Evolutionary conservation across 768 basidiomycete genomes (phyloP).

Genomic region (Phylloporus arenicola): DNA sequence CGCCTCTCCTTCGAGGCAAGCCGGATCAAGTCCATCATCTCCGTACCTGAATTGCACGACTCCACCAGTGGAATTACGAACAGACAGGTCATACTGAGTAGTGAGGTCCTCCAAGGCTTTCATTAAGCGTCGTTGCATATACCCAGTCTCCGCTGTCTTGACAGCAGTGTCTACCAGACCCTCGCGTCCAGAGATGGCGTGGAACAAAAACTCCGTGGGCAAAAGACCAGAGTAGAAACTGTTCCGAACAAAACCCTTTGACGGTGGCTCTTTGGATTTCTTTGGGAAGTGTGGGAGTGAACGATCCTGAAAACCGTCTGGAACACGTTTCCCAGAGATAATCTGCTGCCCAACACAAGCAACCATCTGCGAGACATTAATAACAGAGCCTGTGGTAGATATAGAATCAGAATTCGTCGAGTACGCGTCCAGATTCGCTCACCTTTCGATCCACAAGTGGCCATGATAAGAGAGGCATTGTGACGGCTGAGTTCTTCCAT

Average conservation of each 20-base stretch:
- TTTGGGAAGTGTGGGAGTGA: constrained; percentile 99
- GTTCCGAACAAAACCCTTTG: constrained; percentile 97
- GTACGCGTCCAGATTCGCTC: constrained; percentile 8
- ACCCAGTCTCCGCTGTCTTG: constrained; percentile 99
- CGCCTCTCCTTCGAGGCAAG: constrained; percentile 91
- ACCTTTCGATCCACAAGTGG: constrained; percentile 99
- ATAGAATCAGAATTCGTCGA: neutral
- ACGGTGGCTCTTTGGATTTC: constrained; percentile 91
- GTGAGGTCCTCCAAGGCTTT: constrained; percentile 97
- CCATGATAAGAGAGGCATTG: constrained; percentile 98
- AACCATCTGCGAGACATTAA: constrained; percentile 99
- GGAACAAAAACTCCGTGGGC: constrained; percentile 96
- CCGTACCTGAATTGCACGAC: constrained; percentile 97
- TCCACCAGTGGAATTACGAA: constrained; percentile 90
- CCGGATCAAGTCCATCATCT: constrained; percentile 95
- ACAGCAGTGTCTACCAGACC: constrained; percentile 99
- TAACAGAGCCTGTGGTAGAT: constrained; percentile 76
- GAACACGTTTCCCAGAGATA: constrained; percentile 96
- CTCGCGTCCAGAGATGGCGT: constrained; percentile 97
- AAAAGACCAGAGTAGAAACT: constrained; percentile 90
- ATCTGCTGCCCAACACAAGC: constrained; percentile 99
- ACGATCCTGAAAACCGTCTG: constrained; percentile 97
- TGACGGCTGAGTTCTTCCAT: constrained; percentile 97
- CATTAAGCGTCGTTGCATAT: constrained; percentile 99
- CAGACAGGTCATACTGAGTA: constrained; percentile 92